Evolutionary conservation across 208 protist species (phyloP), one percentile per base, ranked within the genome.

Genomic region (Leishmania braziliensis): DNA sequence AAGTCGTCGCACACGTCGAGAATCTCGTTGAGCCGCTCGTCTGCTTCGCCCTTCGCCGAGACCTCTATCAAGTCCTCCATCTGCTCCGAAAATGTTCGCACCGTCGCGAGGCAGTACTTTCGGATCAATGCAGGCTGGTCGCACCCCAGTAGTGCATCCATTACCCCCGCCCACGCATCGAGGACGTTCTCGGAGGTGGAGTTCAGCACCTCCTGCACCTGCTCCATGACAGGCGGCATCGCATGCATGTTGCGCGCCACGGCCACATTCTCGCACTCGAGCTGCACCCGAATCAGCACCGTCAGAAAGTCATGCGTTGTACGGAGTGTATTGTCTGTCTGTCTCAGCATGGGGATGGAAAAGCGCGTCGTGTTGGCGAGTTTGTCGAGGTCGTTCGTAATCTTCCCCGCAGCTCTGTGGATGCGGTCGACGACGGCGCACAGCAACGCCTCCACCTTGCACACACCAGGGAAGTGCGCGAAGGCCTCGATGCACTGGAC

Each of bases 1-100:
- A 97, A 97, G 62, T 96, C 92, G 62, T 97, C 92, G 66, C 92
- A 96, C 46, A 93, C 93, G 78, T 95, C 92, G 16, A 97, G 84
- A 72, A 97, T 92, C n/a, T 91, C 92, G 82, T 95, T 94, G n/a
- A 97, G 84, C 10, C 86, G 90, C 70, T 97, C 94, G 78, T 95
- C 94, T 2, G 83, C 79, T 46, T 95, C 92, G 33, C 94, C 91
- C 75, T 96, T 95, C 16, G 88, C 77, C 10, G 93, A 96, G 0
- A 95, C 81, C 18, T 88, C 86, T 73, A 95, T 89, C 43, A 97
- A 88, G 20, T 92, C 90, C 87, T 97, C 92, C 78, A 97, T 80
- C 29, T 84, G 77, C 53, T 90, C 80, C 36, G 87, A 86, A 81
- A 97, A 96, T 46, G 82, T 77, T 20, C 91, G 91, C 77, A 96